These are phyloP conservation scores for Russula sp. DNA, from an alignment of 768 basidiomycete genomes.

Conservation along the genomic window DNA sequence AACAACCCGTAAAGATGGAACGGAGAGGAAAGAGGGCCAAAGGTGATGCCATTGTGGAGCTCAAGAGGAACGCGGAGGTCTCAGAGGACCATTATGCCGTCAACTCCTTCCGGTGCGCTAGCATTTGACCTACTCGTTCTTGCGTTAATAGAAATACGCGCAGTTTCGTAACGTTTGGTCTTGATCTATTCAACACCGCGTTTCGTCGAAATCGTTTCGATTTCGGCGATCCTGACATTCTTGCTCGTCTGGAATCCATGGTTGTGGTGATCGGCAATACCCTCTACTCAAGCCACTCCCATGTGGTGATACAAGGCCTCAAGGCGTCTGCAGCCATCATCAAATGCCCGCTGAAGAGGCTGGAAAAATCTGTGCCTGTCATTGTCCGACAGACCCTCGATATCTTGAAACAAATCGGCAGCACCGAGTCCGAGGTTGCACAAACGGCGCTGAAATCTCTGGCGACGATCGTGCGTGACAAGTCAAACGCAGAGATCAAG, in stretches of 20 bases:
- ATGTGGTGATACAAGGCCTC: conserved; percentile 69
- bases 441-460: conserved; percentile 87
- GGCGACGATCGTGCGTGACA: conserved; percentile 85
- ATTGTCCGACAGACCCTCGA: conserved; percentile 78
- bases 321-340: conserved; percentile 76
- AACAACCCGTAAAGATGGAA: conserved; percentile 43
- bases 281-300: conserved; percentile 74
- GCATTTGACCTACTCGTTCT: conserved; percentile 1
- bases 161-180: conserved; percentile 86
- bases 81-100: conserved; percentile 68
- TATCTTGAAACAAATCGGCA: conserved; percentile 76
- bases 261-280: conserved; percentile 85
- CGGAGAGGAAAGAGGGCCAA: conserved; percentile 34
- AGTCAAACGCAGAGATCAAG: conserved; percentile 70
- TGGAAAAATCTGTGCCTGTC: conserved; percentile 72
- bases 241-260: conserved; percentile 83
- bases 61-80: conserved; percentile 54
- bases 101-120: conserved; percentile 77
- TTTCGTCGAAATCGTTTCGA: conserved; percentile 83
- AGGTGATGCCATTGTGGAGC: conserved; percentile 62
- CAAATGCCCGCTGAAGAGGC: conserved; percentile 74
- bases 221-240: conserved; percentile 63
- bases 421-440: conserved; percentile 82
- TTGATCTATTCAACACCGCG: conserved; percentile 86
- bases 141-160: conserved; percentile 9